These are phyloP conservation scores for Phaeomoniella chlamydospora DNA, from an alignment of 2,329 filamentous ascomycete species.

Conservation along the genomic window DNA sequence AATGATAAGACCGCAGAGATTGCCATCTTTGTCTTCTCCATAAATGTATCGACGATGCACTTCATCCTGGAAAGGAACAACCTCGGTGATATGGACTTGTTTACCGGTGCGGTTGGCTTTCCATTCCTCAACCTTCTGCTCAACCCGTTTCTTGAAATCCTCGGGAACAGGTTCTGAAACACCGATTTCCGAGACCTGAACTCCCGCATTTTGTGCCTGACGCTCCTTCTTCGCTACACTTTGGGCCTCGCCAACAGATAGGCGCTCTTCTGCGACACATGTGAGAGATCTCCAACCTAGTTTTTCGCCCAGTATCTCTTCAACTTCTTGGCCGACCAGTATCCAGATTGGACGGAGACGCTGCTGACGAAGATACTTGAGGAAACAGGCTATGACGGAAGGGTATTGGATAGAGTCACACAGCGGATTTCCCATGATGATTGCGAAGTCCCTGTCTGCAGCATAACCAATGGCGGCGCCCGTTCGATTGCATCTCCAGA, in stretches of 20 bases:
- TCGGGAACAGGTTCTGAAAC: conserved; percentile 32
- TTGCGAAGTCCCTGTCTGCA: conserved; percentile 54
- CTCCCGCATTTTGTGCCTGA: conserved; percentile 59
- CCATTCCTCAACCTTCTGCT: conserved; percentile 59
- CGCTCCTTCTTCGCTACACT: conserved; percentile 54
- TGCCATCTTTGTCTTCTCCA: conserved; percentile 50
- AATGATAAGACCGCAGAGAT: conserved; percentile 54
- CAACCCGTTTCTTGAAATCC: conserved; percentile 47
- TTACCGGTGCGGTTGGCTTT: conserved; percentile 55
- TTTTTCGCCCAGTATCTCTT: conserved; percentile 56
- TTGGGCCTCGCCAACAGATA: conserved; percentile 45
- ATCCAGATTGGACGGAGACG: conserved; percentile 63
- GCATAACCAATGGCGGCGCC: conserved; percentile 68
- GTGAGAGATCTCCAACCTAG: conserved; percentile 68
- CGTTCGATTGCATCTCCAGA: conserved; percentile 58
- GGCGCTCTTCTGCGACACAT: conserved; percentile 62
- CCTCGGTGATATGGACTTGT: conserved; percentile 72
- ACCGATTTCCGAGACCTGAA: conserved; percentile 57
- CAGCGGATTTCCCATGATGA: conserved; percentile 65
- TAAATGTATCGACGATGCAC: conserved; percentile 65
- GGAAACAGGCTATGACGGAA: conserved; percentile 51
- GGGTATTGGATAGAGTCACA: conserved; percentile 58
- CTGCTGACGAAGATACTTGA: conserved; percentile 49
- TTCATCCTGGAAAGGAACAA: conserved; percentile 63
- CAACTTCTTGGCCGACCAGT: conserved; percentile 53